Evolutionary conservation across 805 yeast species (phyloP).

Genomic region (Saturnispora ahearnii): DNA sequence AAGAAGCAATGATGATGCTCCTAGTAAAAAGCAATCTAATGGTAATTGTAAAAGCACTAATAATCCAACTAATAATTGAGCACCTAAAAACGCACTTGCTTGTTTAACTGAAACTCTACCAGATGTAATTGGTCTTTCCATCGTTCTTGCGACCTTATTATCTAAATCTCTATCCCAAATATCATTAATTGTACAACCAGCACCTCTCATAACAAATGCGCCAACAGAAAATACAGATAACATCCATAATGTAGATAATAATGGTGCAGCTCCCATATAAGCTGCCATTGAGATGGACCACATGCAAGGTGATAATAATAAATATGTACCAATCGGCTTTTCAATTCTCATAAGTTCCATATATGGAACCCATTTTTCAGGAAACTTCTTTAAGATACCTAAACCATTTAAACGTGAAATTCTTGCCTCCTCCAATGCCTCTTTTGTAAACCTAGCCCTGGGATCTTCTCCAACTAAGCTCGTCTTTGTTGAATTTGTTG

Average conservation of each 20-base stretch:
- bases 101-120: conserved; percentile 65
- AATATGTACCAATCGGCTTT: conserved; percentile 91
- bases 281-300: conserved; percentile 95
- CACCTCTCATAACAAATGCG: conserved; percentile 88
- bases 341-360: conserved; percentile 89
- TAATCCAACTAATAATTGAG: conserved; percentile 66
- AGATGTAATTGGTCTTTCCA: conserved; percentile 87
- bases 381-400: conserved; percentile 50
- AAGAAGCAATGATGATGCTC: conserved; percentile 69
- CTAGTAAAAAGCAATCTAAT: conserved; percentile 68
- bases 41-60: conserved; percentile 69
- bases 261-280: conserved; percentile 57
- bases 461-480: neutral
- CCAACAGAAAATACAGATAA: conserved; percentile 73
- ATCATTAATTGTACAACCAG: conserved; percentile 95
- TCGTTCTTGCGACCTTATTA: conserved; percentile 76
- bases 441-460: conserved; percentile 24
- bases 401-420: conserved; percentile 40
- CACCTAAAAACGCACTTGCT: conserved; percentile 64
- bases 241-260: conserved; percentile 51
- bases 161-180: conserved; percentile 78
- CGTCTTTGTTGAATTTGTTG: neutral
- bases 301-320: conserved; percentile 73
- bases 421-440: conserved; percentile 43
- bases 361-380: conserved; percentile 73